Conservation (phyloP, 768 basidiomycete species). For the Boletus eberwhitei region DNA sequence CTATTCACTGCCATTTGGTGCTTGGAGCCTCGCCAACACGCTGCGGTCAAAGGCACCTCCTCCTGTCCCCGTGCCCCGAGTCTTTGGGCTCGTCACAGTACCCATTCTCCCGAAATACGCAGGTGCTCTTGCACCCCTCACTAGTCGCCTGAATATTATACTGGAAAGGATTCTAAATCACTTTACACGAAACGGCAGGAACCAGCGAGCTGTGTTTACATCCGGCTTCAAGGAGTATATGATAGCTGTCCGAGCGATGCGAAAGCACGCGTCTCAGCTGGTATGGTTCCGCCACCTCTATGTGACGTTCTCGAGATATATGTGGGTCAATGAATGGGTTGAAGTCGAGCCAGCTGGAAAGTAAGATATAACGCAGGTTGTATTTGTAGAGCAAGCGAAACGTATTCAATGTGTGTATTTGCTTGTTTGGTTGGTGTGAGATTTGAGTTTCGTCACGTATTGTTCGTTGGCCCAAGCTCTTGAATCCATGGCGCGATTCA, state of each 20-base stretch:
- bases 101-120: conserved; percentile 59
- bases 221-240: conserved; percentile 55
- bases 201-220: conserved; percentile 41
- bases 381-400: not conserved
- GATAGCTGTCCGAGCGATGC: conserved; percentile 64
- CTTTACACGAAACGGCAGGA: not conserved
- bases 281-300: conserved; percentile 91
- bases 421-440: conserved; percentile 29
- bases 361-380: not conserved
- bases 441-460: conserved; percentile 12
- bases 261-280: conserved; percentile 68
- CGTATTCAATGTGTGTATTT: conserved; percentile 9
- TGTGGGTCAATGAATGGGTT: conserved; percentile 90
- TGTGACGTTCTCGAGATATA: conserved; percentile 74
- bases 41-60: conserved; percentile 28
- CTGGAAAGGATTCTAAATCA: conserved; percentile 4
- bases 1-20: conserved; percentile 60
- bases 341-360: conserved; percentile 35
- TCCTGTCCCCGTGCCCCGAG: conserved; percentile 32
- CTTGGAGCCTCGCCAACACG: conserved; percentile 40
- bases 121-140: conserved; percentile 48
- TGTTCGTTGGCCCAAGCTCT: conserved; percentile 17
- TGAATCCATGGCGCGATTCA: conserved; percentile 61
- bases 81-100: conserved; percentile 62
- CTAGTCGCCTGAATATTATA: conserved; percentile 46